phyloP scores from a whole-genome alignment of 345 rosid species.

The Cardamine occulta region DNA sequence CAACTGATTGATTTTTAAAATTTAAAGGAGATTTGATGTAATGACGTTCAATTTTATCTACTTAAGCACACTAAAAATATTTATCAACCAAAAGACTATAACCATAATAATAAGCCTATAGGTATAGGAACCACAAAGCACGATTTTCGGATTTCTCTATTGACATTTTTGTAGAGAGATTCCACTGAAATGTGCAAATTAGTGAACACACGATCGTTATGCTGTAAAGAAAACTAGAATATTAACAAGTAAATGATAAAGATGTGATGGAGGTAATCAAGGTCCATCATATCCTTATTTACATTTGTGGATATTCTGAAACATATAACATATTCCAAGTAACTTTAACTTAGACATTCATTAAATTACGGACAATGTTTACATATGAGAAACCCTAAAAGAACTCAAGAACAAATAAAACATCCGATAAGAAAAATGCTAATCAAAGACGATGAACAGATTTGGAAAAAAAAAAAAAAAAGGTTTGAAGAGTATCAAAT shows the following conservation, averaged over 20 bases:
- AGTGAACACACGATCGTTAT: neutral
- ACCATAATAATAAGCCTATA: neutral
- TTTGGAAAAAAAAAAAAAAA: too few relatives aligned
- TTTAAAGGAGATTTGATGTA: too few relatives aligned
- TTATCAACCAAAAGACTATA: neutral
- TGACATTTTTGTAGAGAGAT: neutral
- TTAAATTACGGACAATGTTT: neutral
- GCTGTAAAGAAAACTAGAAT: too few relatives aligned
- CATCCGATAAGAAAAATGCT: neutral
- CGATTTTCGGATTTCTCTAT: neutral
- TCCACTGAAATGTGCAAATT: neutral
- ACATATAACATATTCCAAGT: too few relatives aligned
- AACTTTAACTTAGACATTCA: neutral
- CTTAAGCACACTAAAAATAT: neutral
- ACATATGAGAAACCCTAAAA: constrained; percentile 20
- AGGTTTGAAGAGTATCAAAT: too few relatives aligned
- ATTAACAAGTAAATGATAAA: too few relatives aligned
- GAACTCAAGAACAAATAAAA: neutral
- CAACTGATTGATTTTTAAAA: neutral
- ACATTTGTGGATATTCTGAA: too few relatives aligned
- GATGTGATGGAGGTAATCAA: too few relatives aligned
- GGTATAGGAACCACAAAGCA: neutral
- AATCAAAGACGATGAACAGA: neutral
- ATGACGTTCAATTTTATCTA: too few relatives aligned
- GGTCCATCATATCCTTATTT: too few relatives aligned